Evolutionary conservation across 805 yeast species (phyloP).

Genomic region (Schwanniomyces sp.): DNA sequence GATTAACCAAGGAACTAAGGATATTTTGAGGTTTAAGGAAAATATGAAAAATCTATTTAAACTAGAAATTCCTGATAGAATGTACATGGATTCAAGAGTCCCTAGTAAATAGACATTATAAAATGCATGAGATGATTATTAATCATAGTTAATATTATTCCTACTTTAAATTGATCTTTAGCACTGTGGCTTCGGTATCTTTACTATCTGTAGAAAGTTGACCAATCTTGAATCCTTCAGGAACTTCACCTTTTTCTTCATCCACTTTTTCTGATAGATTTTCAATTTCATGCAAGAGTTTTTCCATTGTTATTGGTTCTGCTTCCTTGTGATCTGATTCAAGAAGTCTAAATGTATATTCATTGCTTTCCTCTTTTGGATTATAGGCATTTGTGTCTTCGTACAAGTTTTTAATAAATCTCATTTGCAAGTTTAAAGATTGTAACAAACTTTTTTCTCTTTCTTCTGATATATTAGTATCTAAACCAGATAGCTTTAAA

Average conservation of each 20-base stretch:
- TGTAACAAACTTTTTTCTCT: conserved; percentile 16
- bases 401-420: conserved; percentile 32
- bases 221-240: conserved; percentile 12
- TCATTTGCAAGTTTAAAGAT: conserved; percentile 36
- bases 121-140: conserved; percentile 1
- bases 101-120: conserved; percentile 7
- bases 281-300: conserved; percentile 13
- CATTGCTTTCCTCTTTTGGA: conserved; percentile 13
- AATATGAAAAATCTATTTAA: conserved; percentile 68
- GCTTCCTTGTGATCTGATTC: conserved; percentile 29
- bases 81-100: conserved; percentile 77
- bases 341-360: conserved; percentile 31
- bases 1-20: conserved; percentile 63
- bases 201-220: conserved; percentile 8
- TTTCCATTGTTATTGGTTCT: conserved; percentile 20
- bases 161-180: not conserved
- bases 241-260: conserved; percentile 22
- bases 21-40: conserved; percentile 59
- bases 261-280: conserved; percentile 10
- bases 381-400: conserved; percentile 11
- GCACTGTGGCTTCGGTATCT: not conserved
- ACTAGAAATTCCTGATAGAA: conserved; percentile 74
- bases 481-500: conserved; percentile 35
- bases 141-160: not conserved
- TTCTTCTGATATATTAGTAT: conserved; percentile 17